These are phyloP conservation scores for Elsinoe ampelina DNA, from an alignment of 2,329 filamentous ascomycete genomes.

Conservation along the genomic window DNA sequence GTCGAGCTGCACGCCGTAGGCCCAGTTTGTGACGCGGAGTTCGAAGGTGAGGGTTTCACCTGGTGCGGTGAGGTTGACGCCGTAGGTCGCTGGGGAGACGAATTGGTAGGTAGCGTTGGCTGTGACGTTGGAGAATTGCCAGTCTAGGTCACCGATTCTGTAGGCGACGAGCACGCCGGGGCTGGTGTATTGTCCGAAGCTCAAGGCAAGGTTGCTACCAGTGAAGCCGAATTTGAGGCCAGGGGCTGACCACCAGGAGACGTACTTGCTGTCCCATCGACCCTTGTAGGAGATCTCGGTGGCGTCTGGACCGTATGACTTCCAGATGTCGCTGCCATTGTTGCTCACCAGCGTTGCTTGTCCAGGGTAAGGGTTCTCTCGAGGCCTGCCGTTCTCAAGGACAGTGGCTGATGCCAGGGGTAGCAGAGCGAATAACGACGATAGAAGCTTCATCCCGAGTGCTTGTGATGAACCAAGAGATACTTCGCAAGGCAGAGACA, in stretches of 20 bases:
- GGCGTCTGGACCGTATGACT: constrained; percentile 43
- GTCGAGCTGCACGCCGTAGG: constrained; percentile 48
- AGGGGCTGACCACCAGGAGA: constrained; percentile 44
- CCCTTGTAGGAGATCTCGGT: constrained; percentile 53
- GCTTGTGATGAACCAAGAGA: neutral
- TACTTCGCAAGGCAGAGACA: neutral
- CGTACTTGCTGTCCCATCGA: constrained; percentile 51
- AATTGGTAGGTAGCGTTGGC: constrained; percentile 48
- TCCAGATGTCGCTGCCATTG: constrained; percentile 31
- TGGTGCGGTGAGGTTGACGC: constrained; percentile 36
- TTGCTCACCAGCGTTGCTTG: constrained; percentile 29
- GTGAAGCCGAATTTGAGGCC: constrained; percentile 49
- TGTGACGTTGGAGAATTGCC: constrained; percentile 53
- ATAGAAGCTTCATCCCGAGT: neutral
- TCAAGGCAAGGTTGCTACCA: constrained; percentile 43
- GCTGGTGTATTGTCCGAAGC: constrained; percentile 45
- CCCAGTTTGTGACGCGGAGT: constrained; percentile 53
- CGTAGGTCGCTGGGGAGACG: constrained; percentile 37
- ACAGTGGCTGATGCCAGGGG: constrained; percentile 27
- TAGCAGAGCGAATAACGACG: neutral
- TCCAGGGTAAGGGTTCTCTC: constrained; percentile 30
- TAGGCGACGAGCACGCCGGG: constrained; percentile 47
- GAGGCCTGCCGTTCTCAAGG: constrained; percentile 35
- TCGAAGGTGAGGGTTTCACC: constrained; percentile 44
- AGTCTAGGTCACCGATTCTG: constrained; percentile 50